Percentiles rank a stretch among this genome's conserved stretches.
phyloP scores from a whole-genome alignment of 768 basidiomycete species.

The Boletus subcaerulescens region DNA sequence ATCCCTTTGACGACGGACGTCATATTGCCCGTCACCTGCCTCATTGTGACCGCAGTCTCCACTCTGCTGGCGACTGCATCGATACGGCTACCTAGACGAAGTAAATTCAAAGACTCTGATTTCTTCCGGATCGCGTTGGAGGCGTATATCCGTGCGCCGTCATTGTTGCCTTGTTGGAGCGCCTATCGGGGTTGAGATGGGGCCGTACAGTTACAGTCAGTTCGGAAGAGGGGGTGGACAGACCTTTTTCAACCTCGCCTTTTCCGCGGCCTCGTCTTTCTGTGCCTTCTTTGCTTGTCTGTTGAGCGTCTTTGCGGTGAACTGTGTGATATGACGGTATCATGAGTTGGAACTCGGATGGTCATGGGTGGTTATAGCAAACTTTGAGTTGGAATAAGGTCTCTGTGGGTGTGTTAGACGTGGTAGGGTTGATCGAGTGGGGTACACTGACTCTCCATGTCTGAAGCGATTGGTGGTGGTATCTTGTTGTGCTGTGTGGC shows the following conservation, averaged over 20 bases:
- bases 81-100: conserved; percentile 86
- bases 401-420: conserved; percentile 49
- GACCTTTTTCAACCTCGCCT: conserved; percentile 90
- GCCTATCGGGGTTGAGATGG: conserved; percentile 52
- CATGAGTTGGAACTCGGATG: conserved; percentile 10
- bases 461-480: conserved; percentile 21
- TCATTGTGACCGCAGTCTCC: conserved; percentile 98
- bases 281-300: conserved; percentile 97
- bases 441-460: conserved; percentile 77
- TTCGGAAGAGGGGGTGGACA: conserved; percentile 3
- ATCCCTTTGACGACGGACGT: conserved; percentile 94
- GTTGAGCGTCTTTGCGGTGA: conserved; percentile 94
- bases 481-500: neutral
- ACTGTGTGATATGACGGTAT: conserved; percentile 46
- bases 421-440: neutral
- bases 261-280: conserved; percentile 91
- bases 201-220: neutral
- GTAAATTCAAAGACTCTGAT: conserved; percentile 87
- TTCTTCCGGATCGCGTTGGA: conserved; percentile 99
- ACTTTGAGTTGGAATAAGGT: conserved; percentile 99
- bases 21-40: conserved; percentile 95
- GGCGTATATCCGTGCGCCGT: conserved; percentile 97
- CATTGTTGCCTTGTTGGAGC: conserved; percentile 92
- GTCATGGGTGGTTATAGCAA: conserved; percentile 11
- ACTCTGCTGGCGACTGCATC: conserved; percentile 97